These are phyloP conservation scores for Triadica sebifera DNA, from an alignment of 345 rosid species.

Conservation along the genomic window DNA sequence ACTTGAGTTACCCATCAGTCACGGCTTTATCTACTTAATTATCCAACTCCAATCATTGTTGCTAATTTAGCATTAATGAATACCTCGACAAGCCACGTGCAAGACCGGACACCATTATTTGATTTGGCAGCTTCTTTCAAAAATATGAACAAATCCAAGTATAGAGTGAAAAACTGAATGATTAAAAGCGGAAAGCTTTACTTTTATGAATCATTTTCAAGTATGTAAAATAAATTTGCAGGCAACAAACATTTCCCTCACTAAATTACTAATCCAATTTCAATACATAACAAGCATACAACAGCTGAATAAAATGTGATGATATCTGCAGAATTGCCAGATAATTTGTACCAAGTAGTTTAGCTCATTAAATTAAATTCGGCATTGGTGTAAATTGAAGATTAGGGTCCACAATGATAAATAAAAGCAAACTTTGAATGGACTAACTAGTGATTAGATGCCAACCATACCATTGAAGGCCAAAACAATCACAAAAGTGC, in stretches of 20 bases:
- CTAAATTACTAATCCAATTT: neutral
- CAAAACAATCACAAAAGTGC: constrained; percentile 8
- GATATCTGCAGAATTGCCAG: neutral
- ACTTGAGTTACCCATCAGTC: no score
- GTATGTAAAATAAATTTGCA: neutral
- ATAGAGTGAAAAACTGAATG: neutral
- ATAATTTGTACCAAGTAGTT: neutral
- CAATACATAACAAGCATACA: neutral
- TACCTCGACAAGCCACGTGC: constrained; percentile 2
- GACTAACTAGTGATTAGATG: neutral
- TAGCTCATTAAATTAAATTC: neutral
- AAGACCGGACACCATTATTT: neutral
- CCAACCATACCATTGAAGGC: neutral
- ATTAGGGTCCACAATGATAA: neutral
- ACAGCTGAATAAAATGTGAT: neutral
- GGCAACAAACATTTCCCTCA: neutral
- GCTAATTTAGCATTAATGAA: neutral
- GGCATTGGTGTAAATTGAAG: neutral
- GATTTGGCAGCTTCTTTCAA: neutral
- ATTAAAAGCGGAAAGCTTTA: neutral
- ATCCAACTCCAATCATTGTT: neutral
- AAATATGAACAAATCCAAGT: neutral
- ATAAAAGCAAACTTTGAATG: neutral
- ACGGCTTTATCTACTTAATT: neutral
- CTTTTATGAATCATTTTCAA: neutral